Base-by-base conservation (phyloP, 2,329 filamentous ascomycete genomes). In the Penicillium glabrum region DNA sequence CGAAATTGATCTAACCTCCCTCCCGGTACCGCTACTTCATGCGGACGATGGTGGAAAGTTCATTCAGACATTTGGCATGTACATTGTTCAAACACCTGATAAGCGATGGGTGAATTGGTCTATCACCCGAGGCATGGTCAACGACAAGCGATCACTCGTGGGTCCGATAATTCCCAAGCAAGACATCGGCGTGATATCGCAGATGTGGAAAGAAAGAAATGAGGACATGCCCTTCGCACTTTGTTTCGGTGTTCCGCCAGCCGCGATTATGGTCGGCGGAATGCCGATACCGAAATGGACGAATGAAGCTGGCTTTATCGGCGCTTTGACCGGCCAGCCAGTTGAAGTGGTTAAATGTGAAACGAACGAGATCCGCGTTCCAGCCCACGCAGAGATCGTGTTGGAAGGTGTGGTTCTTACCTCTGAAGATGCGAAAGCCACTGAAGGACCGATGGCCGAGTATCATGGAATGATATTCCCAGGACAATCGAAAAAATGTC, bases 221-320 rank as follows among this genome's bases (percentile, higher is more conserved):
- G 50, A 63, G 23, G 57, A 65, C 31, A 64, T 63, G 46, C 63
- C 64, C 0, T 65, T 61, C 58, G 65, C 65, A 5, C 51, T 63
- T 14, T 58, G 58, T 27, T 59, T 65, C 13, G 61, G 60, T 26
- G 61, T 61, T 3, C 63, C 61, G 5, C 60, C 63, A 19, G 63
- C 63, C 11, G 63, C 63, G 11, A 61, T 60, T 11, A 56, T 61
- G 58, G 58, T 60, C 0, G 72, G 71, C 23, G 51, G 54, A 2
- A 80, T 82, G 78, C 80, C 80, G 0, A 65, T 81, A n/a, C 80
- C 81, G 0, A 77, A 78, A 19, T 78, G 79, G 0, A 68, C 82
- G 1, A 75, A 75, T 0, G 82, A 83, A 64, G 75, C 74, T 4
- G 79, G 72, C 3, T 83, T 82, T 51, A 69, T 82, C 9, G 80